Conservation (phyloP, 345 rosid species). For the Eucalyptus leucophloia region DNA sequence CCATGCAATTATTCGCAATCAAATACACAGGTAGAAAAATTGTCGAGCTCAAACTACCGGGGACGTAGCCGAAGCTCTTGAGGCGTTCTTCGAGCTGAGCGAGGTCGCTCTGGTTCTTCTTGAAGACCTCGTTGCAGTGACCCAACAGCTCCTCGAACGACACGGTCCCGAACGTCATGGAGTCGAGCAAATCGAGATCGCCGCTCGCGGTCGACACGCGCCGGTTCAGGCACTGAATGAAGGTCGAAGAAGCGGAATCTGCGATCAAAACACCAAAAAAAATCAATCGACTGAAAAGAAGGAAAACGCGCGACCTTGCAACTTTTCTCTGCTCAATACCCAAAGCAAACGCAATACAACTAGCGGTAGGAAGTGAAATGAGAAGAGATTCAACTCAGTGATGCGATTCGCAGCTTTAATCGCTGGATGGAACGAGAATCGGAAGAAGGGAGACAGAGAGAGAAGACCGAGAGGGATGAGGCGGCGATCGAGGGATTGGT, state of each 20-base stretch:
- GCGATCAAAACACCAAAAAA: neutral
- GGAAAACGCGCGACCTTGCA: too few species aligned
- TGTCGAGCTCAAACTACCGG: slow-evolving; percentile 9
- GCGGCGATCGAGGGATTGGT: too few species aligned
- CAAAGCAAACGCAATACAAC: too few species aligned
- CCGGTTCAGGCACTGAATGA: slow-evolving; percentile 58
- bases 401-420: too few species aligned
- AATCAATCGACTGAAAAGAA: too few species aligned
- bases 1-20: neutral
- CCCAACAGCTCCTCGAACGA: slow-evolving; percentile 82
- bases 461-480: too few species aligned
- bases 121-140: slow-evolving; percentile 58
- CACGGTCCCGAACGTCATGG: slow-evolving; percentile 71
- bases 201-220: slow-evolving; percentile 27
- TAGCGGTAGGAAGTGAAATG: too few species aligned
- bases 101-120: slow-evolving; percentile 32
- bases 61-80: slow-evolving; percentile 21
- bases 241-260: slow-evolving; percentile 79
- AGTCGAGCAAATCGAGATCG: slow-evolving; percentile 55
- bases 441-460: too few species aligned
- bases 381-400: too few species aligned
- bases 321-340: too few species aligned
- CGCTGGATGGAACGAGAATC: too few species aligned
- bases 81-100: slow-evolving; percentile 35
- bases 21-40: neutral